Evolutionary conservation across 176 grass and related monocot genomes (phyloP).

Genomic region (Metroxylon sagu): DNA sequence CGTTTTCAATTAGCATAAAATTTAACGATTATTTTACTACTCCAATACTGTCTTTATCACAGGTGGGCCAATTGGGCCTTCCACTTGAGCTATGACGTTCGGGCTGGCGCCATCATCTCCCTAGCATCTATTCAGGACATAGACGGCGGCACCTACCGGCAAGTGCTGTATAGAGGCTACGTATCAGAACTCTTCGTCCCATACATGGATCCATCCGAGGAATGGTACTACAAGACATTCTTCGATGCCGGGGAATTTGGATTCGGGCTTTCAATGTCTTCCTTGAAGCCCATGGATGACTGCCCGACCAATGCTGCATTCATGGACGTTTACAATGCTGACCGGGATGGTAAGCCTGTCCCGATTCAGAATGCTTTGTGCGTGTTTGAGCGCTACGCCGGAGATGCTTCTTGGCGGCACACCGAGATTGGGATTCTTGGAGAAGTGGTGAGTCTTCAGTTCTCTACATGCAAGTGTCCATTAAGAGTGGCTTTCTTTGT

Average conservation of each 20-base stretch:
- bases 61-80: slow-evolving; percentile 84
- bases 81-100: slow-evolving; percentile 65
- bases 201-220: not conserved
- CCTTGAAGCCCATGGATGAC: not conserved
- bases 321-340: too few relatives aligned
- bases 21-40: too few relatives aligned
- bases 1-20: too few relatives aligned
- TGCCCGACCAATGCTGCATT: not conserved
- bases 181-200: not conserved
- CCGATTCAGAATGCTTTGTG: slow-evolving; percentile 20
- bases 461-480: too few relatives aligned
- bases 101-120: slow-evolving; percentile 27
- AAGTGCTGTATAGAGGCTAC: not conserved
- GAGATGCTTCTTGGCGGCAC: slow-evolving; percentile 71
- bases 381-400: slow-evolving; percentile 63
- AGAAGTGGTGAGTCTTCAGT: slow-evolving; percentile 11
- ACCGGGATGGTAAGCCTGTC: too few relatives aligned
- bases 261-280: not conserved
- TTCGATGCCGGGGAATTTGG: not conserved
- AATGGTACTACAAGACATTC: not conserved
- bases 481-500: not conserved
- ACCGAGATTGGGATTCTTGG: slow-evolving; percentile 50
- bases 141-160: not conserved
- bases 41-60: not conserved
- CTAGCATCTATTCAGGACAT: too few relatives aligned